phyloP scores from a whole-genome alignment of 768 basidiomycete genomes.

The Termitomyces sp. region DNA sequence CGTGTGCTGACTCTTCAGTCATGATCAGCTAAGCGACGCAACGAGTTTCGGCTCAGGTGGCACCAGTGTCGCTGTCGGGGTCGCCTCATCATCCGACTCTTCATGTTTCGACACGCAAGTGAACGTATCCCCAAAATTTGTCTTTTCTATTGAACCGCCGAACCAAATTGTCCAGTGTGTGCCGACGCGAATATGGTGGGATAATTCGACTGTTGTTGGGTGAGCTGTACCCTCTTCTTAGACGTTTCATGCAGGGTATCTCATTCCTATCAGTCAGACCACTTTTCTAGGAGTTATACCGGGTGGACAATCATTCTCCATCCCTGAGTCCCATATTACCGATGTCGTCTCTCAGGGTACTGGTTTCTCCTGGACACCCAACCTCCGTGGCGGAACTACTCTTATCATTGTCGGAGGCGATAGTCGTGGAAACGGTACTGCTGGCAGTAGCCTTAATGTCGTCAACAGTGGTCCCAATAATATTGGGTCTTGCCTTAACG shows the following conservation, averaged over 20 bases:
- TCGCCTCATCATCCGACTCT: slow-evolving; percentile 44
- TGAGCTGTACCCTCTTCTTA: slow-evolving; percentile 22
- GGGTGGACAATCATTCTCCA: slow-evolving; percentile 70
- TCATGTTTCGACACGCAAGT: slow-evolving; percentile 56
- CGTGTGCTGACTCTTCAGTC: slow-evolving; percentile 3
- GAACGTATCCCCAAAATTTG: slow-evolving; percentile 49
- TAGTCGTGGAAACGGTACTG: slow-evolving; percentile 59
- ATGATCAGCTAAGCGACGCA: slow-evolving; percentile 51
- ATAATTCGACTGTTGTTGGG: slow-evolving; percentile 48
- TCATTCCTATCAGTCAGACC: slow-evolving; percentile 38
- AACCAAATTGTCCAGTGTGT: slow-evolving; percentile 67
- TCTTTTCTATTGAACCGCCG: slow-evolving; percentile 57
- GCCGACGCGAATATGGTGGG: slow-evolving; percentile 66
- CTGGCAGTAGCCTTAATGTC: slow-evolving; percentile 58
- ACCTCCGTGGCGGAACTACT: slow-evolving; percentile 61
- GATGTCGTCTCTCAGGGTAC: slow-evolving; percentile 42
- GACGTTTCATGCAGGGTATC: not conserved
- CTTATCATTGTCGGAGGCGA: slow-evolving; percentile 70
- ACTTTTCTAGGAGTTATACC: slow-evolving; percentile 73
- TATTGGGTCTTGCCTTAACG: slow-evolving; percentile 52
- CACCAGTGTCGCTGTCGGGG: slow-evolving; percentile 63
- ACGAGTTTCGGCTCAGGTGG: slow-evolving; percentile 70
- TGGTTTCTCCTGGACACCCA: slow-evolving; percentile 69
- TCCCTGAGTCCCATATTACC: slow-evolving; percentile 51
- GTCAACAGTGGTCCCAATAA: slow-evolving; percentile 49